phyloP scores from a whole-genome alignment of 2,329 filamentous ascomycete genomes.

The Fusarium sp. region DNA sequence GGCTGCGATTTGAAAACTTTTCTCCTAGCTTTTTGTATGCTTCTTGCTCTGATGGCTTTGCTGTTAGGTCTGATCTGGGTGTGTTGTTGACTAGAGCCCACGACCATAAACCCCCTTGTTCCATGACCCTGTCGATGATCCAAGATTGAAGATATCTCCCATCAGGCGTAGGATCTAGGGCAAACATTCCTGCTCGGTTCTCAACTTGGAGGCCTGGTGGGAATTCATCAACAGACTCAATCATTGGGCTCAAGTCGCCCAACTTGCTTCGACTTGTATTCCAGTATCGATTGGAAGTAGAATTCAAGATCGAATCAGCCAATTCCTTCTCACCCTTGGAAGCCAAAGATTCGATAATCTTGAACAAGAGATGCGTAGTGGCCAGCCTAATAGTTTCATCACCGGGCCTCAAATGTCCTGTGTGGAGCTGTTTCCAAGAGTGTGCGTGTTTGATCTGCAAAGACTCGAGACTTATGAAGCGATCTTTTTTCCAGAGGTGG shows the following conservation, averaged over 20 bases:
- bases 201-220: not conserved
- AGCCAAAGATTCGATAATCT: not conserved
- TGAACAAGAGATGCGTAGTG: not conserved
- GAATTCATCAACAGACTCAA: not conserved
- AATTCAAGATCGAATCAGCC: not conserved
- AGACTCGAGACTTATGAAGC: not conserved
- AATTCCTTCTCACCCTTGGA: not conserved
- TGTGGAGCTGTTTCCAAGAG: not conserved
- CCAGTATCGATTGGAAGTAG: not conserved
- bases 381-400: not conserved
- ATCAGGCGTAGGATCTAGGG: not conserved
- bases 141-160: not conserved
- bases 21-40: not conserved
- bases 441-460: not conserved
- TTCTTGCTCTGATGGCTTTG: not conserved
- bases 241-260: not conserved
- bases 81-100: not conserved
- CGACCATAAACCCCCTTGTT: not conserved
- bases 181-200: not conserved
- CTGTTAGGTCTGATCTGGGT: not conserved
- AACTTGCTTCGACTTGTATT: not conserved
- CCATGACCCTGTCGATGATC: not conserved
- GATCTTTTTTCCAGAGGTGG: not conserved
- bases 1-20: not conserved
- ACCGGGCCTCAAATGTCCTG: not conserved